Evolutionary conservation across 805 yeast species (phyloP), one percentile per base, ranked within the genome.

Genomic region (Cyberlindnera samutprakarnensis): DNA sequence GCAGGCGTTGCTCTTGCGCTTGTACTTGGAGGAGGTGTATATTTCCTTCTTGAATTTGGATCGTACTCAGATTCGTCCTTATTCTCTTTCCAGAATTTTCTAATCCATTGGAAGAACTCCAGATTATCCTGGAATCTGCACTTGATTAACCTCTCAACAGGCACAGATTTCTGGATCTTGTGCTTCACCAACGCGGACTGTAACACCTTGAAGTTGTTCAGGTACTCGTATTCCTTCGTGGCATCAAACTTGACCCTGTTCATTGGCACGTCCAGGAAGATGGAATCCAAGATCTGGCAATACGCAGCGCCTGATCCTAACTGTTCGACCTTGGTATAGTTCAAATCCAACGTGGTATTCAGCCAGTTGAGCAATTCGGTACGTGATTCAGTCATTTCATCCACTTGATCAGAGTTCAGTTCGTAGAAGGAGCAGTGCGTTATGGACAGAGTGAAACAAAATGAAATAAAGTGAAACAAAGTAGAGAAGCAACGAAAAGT

Each of bases 271-370:
- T 86, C 95, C 8, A 80, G 77, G 47, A 67, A 83, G 14, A 92
- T 76, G 7, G 87, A 74, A 56, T 92, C 96, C 64, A 90, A 67
- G 24, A 92, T 70, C 61, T 88, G 96, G 56, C 96, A 87, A 54
- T 85, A 90, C 1, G 86, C 90, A 1, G 96, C 96, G 2, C 99
- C 99, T 3, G 82, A 74, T 13, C 99, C 99, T 52, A 96, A 79
- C 56, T 88, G 88, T 53, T 92, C 98, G 2, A 92, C 80, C 52
- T 82, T 85, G 23, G 75, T 65, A 47, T 83, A 73, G 40, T 75
- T 64, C 25, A 87, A 57, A 27, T 70, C 70, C 28, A 86, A 64
- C 4, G 83, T 68, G 26, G 71, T 65, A 50, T 90, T 90, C 43
- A 92, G 66, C 97, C 97, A 92, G 34, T 68, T 70, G 35, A 92